A percentile compares a stretch with the other conserved stretches of the same genome.
Evolutionary conservation across 495 filamentous ascomycete genomes (phyloP).

Genomic region (Penicillium daleae): DNA sequence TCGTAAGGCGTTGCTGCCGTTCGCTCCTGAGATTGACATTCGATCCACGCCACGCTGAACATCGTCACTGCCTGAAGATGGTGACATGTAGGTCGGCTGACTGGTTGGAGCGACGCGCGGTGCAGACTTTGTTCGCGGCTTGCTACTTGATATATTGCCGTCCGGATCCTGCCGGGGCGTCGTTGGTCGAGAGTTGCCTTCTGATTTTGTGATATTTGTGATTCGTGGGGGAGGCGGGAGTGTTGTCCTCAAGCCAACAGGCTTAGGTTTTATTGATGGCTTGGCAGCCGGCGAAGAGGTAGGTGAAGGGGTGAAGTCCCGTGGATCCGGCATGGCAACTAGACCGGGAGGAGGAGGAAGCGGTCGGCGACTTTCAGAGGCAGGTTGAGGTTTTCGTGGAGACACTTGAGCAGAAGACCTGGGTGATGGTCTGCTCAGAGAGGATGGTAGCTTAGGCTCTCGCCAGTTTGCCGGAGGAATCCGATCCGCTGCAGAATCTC

Average conservation of each 20-base stretch:
- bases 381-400: slow-evolving; percentile 19
- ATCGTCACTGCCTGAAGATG: slow-evolving; percentile 38
- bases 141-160: slow-evolving; percentile 20
- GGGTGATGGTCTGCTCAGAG: slow-evolving; percentile 22
- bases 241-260: slow-evolving; percentile 38
- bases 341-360: slow-evolving; percentile 12
- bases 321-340: slow-evolving; percentile 28
- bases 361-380: slow-evolving; percentile 15
- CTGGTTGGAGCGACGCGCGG: slow-evolving; percentile 23
- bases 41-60: slow-evolving; percentile 32
- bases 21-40: slow-evolving; percentile 30
- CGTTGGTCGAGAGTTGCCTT: slow-evolving; percentile 21
- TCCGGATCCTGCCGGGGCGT: slow-evolving; percentile 30
- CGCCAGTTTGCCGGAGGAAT: slow-evolving; percentile 40
- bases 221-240: slow-evolving; percentile 26
- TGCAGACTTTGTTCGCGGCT: slow-evolving; percentile 32
- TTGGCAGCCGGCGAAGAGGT: slow-evolving; percentile 32
- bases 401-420: slow-evolving; percentile 7
- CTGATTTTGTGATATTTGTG: slow-evolving; percentile 23
- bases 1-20: slow-evolving; percentile 29
- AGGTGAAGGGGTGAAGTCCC: slow-evolving; percentile 23
- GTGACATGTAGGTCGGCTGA: slow-evolving; percentile 26
- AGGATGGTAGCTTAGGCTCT: slow-evolving; percentile 29
- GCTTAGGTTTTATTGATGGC: slow-evolving; percentile 45
- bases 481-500: slow-evolving; percentile 18